Conservation (phyloP, 106 monocot genomes). For the Agapanthus africanus region DNA sequence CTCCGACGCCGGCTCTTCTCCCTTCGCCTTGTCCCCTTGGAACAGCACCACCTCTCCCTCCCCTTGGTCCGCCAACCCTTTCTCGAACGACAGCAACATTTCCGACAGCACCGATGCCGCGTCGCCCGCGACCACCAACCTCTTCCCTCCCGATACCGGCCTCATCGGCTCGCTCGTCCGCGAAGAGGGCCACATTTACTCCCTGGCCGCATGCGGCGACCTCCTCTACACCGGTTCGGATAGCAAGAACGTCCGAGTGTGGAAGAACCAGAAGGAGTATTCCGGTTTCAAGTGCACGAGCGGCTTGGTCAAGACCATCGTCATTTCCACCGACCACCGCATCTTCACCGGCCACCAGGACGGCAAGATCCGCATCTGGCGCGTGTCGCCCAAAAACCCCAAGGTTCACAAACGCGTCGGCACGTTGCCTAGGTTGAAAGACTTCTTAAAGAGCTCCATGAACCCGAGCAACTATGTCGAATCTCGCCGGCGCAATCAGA, state of each 20-base stretch:
- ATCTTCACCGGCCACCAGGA: conserved; percentile 9
- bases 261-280: conserved; percentile 13
- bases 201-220: conserved; percentile 5
- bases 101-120: no score
- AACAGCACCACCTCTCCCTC: neutral
- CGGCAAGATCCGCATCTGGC: conserved; percentile 8
- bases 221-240: conserved; percentile 12
- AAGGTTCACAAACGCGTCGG: neutral
- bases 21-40: conserved; percentile 11
- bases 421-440: neutral
- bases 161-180: conserved; percentile 9
- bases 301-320: conserved; percentile 8
- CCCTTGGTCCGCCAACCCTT: conserved; percentile 6
- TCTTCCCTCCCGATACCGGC: neutral
- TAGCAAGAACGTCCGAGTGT: conserved; percentile 7
- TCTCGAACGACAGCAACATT: neutral
- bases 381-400: neutral
- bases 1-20: conserved; percentile 3
- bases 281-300: conserved; percentile 1
- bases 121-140: no score
- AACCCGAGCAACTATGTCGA: conserved; percentile 9
- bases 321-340: conserved; percentile 9
- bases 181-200: conserved; percentile 9
- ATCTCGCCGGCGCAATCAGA: conserved; percentile 9
- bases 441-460: conserved; percentile 8